Base-by-base conservation (phyloP, 139 green algal species). In the Mesotaenium endlicherianum region DNA sequence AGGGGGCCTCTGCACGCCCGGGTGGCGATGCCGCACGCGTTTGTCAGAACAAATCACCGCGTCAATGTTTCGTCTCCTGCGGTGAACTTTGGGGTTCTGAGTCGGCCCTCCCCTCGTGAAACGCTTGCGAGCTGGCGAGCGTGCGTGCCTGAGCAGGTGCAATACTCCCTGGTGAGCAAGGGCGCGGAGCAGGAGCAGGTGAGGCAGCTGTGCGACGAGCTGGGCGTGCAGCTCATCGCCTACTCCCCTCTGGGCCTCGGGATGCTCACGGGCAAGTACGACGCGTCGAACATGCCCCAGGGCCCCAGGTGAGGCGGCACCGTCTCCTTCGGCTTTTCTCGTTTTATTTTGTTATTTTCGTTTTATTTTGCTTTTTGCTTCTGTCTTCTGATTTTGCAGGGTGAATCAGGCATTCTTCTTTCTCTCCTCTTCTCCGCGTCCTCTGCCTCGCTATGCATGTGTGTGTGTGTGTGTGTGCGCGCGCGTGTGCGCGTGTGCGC, bases 221-320 rank as follows among this genome's bases (percentile, higher is more conserved):
- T 97, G 16, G 95, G 94, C 17, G 86, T 98, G 17, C 69, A 79
- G 0, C 60, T 98, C 36, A 99, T 99, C 79, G 87, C 93, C 6
- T 99, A 99, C 91, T 93, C 77, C 40, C 96, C 96, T 0, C 89
- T 99, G 20, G 94, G 86, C 0, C 90, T 99, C 38, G 96, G 96
- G 40, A 87, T 94, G 83, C 90, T 96, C 6, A 93, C 92, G 68
- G 95, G 94, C 36, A 97, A 95, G 79, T 97, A 97, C 79, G 20
- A 1, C 1, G 60, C 58, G 6, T 50, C 43, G 1, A 71, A 84
- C 40, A 55, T 96, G 77, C 93, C 94, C 0, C 38, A 77, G 30
- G 94, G 94, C 1, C 95, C 94, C 8, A 71, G 83, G 83, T 87
- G 74, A 34, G 53, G 53, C 26, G 26, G 26, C 20, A 26, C 53